Conservation (phyloP, 2,329 filamentous ascomycete species). For the Tolypocladium inflatum region DNA sequence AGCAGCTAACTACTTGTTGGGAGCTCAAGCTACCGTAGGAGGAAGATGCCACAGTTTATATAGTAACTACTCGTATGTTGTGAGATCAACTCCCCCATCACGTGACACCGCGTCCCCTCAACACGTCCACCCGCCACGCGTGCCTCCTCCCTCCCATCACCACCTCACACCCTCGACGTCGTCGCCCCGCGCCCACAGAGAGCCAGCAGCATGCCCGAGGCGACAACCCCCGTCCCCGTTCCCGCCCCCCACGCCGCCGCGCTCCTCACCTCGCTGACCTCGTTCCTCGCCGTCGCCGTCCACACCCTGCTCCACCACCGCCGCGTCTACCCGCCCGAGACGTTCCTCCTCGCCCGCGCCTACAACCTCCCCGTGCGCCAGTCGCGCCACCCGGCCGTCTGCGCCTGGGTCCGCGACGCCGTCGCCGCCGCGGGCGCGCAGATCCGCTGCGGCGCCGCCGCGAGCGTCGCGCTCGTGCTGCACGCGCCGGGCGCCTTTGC, state of each 20-base stretch:
- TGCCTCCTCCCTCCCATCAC: neutral
- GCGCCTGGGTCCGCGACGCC: constrained; percentile 76
- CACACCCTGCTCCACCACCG: constrained; percentile 84
- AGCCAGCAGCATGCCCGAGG: neutral
- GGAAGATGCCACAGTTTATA: too few relatives aligned
- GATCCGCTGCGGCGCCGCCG: constrained; percentile 47
- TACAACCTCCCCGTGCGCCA: constrained; percentile 81
- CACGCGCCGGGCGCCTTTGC: constrained; percentile 26
- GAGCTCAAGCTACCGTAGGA: too few relatives aligned
- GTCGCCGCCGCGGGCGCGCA: constrained; percentile 62
- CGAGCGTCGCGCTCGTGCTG: constrained; percentile 38
- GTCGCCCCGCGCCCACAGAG: too few relatives aligned
- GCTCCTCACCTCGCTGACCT: constrained; percentile 61
- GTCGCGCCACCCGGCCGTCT: constrained; percentile 76
- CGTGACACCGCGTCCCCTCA: neutral
- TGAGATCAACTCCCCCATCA: neutral
- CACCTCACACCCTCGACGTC: neutral
- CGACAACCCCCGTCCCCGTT: constrained; percentile 19
- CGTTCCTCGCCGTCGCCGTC: constrained; percentile 73
- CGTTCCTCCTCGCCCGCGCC: constrained; percentile 70
- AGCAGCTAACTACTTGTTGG: too few relatives aligned
- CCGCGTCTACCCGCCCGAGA: constrained; percentile 63
- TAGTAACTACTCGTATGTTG: too few relatives aligned
- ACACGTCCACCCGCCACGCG: neutral
- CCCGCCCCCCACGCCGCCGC: constrained; percentile 22